phyloP scores from a whole-genome alignment of 208 protist genomes.

The Wallacemonas sp. region DNA sequence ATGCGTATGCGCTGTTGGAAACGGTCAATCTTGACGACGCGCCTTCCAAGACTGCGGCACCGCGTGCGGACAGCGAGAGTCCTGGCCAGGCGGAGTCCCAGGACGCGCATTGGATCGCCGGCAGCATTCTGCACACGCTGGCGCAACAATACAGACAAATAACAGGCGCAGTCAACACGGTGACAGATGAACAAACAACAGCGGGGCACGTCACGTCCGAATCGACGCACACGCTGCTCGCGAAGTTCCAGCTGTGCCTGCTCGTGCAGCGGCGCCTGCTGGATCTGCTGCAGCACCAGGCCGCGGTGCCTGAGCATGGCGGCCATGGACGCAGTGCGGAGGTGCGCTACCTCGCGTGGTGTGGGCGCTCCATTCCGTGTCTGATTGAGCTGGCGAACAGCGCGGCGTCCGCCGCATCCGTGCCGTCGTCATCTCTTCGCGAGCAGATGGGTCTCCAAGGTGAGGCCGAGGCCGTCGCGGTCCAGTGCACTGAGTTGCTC shows the following conservation, averaged over 20 bases:
- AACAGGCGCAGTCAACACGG: too few species aligned
- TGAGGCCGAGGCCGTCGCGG: conserved; percentile 36
- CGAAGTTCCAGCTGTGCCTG: conserved; percentile 27
- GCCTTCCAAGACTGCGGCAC: not conserved
- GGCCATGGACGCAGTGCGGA: not conserved
- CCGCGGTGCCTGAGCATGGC: conserved; percentile 5
- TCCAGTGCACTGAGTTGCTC: conserved; percentile 51
- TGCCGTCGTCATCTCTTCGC: not conserved
- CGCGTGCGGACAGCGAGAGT: too few species aligned
- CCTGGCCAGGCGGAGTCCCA: too few species aligned
- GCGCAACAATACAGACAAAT: too few species aligned
- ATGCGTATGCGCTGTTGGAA: conserved; percentile 16
- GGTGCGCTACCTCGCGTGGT: conserved; percentile 26
- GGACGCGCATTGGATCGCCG: too few species aligned
- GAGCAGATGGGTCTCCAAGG: not conserved
- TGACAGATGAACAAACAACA: too few species aligned
- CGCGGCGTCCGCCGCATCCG: conserved; percentile 9
- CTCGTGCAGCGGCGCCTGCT: conserved; percentile 25
- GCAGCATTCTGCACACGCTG: too few species aligned
- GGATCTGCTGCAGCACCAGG: conserved; percentile 17
- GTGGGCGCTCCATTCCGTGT: conserved; percentile 30
- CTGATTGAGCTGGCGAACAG: conserved; percentile 69
- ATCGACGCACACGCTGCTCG: conserved; percentile 18
- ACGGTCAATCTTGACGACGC: not conserved
- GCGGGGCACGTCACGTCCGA: too few species aligned